Evolutionary conservation across 345 rosid species (phyloP).

Genomic region (Sisymbrium altissimum): DNA sequence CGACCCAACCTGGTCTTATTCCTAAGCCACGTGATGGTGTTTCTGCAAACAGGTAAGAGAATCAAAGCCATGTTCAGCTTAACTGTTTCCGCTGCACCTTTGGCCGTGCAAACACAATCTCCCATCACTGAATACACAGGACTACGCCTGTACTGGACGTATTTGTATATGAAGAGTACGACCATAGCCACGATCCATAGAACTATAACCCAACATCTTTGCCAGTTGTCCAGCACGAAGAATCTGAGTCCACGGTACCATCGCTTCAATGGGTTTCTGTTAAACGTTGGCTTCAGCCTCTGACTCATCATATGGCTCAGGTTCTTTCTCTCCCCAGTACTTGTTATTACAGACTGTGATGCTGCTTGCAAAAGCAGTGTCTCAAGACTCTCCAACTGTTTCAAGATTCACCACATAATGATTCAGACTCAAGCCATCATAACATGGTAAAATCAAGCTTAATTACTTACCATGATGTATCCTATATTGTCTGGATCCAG

Average conservation of each 20-base stretch:
- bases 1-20: slow-evolving; percentile 61
- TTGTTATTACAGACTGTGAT: slow-evolving; percentile 39
- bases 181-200: slow-evolving; percentile 61
- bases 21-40: slow-evolving; percentile 83
- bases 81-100: slow-evolving; percentile 73
- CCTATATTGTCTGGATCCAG: slow-evolving; percentile 69
- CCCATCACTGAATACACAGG: slow-evolving; percentile 67
- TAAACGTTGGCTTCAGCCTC: slow-evolving; percentile 56
- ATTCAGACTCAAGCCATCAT: not conserved
- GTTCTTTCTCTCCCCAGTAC: slow-evolving; percentile 58
- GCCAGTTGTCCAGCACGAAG: slow-evolving; percentile 69
- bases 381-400: slow-evolving; percentile 67
- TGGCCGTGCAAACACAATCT: slow-evolving; percentile 64
- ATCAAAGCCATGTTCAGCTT: slow-evolving; percentile 82
- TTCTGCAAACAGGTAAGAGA: slow-evolving; percentile 68
- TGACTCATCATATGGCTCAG: slow-evolving; percentile 77
- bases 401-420: slow-evolving; percentile 13
- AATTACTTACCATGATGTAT: slow-evolving; percentile 59
- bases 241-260: slow-evolving; percentile 41
- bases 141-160: slow-evolving; percentile 43
- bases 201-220: slow-evolving; percentile 67
- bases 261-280: slow-evolving; percentile 48
- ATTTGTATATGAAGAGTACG: slow-evolving; percentile 58
- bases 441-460: not conserved
- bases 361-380: slow-evolving; percentile 61